Conservation (phyloP, 306 rosid species). For the Chamaecrista fasciculata region DNA sequence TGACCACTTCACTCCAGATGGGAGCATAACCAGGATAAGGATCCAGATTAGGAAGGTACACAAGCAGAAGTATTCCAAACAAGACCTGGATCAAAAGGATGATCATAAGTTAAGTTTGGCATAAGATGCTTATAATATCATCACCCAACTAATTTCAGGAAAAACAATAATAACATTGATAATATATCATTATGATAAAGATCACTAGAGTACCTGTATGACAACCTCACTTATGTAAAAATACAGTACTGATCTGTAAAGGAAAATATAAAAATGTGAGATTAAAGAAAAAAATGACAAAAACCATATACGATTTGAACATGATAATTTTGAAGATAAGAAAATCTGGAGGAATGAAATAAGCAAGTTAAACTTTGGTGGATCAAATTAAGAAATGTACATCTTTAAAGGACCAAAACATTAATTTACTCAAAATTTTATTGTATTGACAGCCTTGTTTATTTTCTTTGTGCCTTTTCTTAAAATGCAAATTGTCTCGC, state of each 20-base stretch:
- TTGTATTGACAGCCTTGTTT: slow-evolving; percentile 5
- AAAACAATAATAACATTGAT: neutral
- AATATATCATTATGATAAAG: slow-evolving; percentile 8
- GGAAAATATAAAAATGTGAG: slow-evolving; percentile 28
- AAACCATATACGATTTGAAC: slow-evolving; percentile 6
- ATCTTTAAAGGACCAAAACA: neutral
- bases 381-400: neutral
- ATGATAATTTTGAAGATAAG: neutral
- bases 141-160: slow-evolving; percentile 11
- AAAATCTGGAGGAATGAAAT: neutral
- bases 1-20: slow-evolving; percentile 50
- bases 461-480: slow-evolving; percentile 2
- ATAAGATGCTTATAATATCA: neutral
- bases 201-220: slow-evolving; percentile 56
- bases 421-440: neutral
- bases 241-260: slow-evolving; percentile 64
- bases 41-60: slow-evolving; percentile 74
- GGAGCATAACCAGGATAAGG: slow-evolving; percentile 83
- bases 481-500: neutral
- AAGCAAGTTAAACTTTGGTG: neutral
- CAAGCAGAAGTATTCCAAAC: slow-evolving; percentile 76
- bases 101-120: slow-evolving; percentile 17
- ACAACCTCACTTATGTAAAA: slow-evolving; percentile 79
- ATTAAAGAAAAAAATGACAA: neutral
- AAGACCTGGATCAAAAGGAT: slow-evolving; percentile 58